These are phyloP conservation scores for Trichoderma atroviride DNA, from an alignment of 2,329 filamentous ascomycete species.

Conservation along the genomic window DNA sequence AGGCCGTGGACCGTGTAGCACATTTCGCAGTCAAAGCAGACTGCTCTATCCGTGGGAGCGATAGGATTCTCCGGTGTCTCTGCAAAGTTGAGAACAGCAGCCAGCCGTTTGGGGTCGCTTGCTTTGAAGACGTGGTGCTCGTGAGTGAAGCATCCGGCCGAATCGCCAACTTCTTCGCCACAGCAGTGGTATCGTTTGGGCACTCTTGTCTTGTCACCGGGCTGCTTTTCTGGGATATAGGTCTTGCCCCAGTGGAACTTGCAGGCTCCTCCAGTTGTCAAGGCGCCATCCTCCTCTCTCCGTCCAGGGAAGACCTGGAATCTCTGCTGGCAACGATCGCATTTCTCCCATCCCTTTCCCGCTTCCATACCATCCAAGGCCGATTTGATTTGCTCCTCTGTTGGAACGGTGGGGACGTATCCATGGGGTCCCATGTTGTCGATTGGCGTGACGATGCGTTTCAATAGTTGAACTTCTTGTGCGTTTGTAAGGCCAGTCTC, in stretches of 20 bases:
- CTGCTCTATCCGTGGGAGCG: conserved; percentile 58
- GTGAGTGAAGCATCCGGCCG: conserved; percentile 70
- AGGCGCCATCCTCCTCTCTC: conserved; percentile 71
- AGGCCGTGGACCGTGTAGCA: conserved; percentile 87
- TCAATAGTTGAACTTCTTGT: conserved; percentile 70
- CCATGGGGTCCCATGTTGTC: conserved; percentile 66
- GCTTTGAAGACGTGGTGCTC: conserved; percentile 87
- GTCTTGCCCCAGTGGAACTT: conserved; percentile 77
- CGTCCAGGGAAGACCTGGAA: conserved; percentile 93
- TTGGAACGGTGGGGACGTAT: conserved; percentile 73
- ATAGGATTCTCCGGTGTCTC: conserved; percentile 69
- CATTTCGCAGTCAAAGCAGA: conserved; percentile 98
- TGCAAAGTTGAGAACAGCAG: conserved; percentile 76
- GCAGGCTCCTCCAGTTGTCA: conserved; percentile 78
- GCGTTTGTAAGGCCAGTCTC: conserved; percentile 68
- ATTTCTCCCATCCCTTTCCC: conserved; percentile 79
- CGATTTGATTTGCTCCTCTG: conserved; percentile 64
- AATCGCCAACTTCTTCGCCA: conserved; percentile 70
- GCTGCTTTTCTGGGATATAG: conserved; percentile 59
- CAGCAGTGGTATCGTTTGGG: conserved; percentile 78
- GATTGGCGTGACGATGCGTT: conserved; percentile 65
- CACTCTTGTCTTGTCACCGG: conserved; percentile 58
- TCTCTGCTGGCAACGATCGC: conserved; percentile 80
- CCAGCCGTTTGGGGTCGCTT: conserved; percentile 73
- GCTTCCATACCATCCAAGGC: conserved; percentile 67